phyloP scores from a whole-genome alignment of 257 asterid genomes.

The Eustoma russellianum region DNA sequence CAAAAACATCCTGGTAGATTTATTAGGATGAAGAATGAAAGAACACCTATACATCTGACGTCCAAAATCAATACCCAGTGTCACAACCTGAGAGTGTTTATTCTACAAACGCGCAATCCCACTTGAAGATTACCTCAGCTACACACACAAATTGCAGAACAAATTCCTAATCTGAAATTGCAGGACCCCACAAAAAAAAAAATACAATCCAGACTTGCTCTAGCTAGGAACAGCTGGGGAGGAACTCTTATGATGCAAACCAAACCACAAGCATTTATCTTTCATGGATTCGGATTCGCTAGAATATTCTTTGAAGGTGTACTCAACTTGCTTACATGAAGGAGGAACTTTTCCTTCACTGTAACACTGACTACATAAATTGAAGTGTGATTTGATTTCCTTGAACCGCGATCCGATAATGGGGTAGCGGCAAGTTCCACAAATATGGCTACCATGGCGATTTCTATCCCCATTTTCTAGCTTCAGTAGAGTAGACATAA shows the following conservation, averaged over 20 bases:
- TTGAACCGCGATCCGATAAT: conserved; percentile 83
- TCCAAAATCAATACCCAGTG: conserved; percentile 31
- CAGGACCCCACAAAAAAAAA: conserved; percentile 3
- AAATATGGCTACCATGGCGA: conserved; percentile 81
- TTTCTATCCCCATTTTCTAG: conserved; percentile 84
- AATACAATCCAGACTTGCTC: conserved; percentile 5
- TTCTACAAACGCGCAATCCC: conserved; percentile 32
- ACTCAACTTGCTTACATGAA: conserved; percentile 68
- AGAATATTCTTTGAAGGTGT: conserved; percentile 73
- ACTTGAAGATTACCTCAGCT: conserved; percentile 23
- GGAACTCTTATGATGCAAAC: conserved; percentile 53
- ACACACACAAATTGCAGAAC: conserved; percentile 32
- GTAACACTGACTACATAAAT: conserved; percentile 81
- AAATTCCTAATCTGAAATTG: conserved; percentile 6
- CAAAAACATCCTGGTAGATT: not conserved
- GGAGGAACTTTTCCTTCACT: conserved; percentile 88
- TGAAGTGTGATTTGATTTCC: conserved; percentile 67
- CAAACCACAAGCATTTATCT: conserved; percentile 86
- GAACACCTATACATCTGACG: conserved; percentile 14
- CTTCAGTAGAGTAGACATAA: conserved; percentile 57
- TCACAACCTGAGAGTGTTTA: conserved; percentile 26
- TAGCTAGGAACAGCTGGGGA: conserved; percentile 39
- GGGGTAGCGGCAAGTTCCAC: conserved; percentile 81
- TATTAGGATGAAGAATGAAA: conserved; percentile 4
- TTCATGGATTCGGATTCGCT: conserved; percentile 79